Conservation (phyloP, 1,139 yeast species). For the Kurtzmaniella quercitrusa region DNA sequence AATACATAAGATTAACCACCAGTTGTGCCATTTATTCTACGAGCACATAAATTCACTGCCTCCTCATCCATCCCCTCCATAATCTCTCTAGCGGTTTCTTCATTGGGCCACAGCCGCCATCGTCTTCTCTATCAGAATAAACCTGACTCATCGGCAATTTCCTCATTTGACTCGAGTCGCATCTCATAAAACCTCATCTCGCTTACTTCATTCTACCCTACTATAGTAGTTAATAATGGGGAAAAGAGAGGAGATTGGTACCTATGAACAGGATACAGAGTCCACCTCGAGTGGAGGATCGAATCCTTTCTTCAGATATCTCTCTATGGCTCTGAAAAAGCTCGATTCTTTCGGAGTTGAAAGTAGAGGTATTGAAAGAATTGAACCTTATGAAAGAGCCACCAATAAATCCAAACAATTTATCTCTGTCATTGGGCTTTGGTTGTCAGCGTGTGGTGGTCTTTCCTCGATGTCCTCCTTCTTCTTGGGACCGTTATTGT, state of each 20-base stretch:
- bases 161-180: not conserved
- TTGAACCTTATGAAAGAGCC: conserved; percentile 65
- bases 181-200: not conserved
- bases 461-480: conserved; percentile 81
- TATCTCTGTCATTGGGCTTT: conserved; percentile 63
- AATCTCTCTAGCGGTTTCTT: too few species aligned
- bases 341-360: conserved; percentile 58
- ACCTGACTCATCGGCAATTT: not conserved
- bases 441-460: conserved; percentile 85
- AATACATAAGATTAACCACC: too few species aligned
- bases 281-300: not conserved
- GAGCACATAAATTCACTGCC: too few species aligned
- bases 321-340: conserved; percentile 16
- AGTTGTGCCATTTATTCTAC: too few species aligned
- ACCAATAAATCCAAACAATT: conserved; percentile 45
- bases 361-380: conserved; percentile 76
- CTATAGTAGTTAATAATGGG: not conserved
- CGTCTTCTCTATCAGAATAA: too few species aligned
- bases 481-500: conserved; percentile 68
- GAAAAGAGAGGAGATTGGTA: not conserved
- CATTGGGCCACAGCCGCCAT: too few species aligned
- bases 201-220: not conserved
- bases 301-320: not conserved
- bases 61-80: too few species aligned
- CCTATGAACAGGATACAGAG: not conserved